A percentile compares a stretch with the other conserved stretches of the same genome.
Conservation (phyloP, 352 stramenopile genomes). For the Pythium myriotylum region DNA sequence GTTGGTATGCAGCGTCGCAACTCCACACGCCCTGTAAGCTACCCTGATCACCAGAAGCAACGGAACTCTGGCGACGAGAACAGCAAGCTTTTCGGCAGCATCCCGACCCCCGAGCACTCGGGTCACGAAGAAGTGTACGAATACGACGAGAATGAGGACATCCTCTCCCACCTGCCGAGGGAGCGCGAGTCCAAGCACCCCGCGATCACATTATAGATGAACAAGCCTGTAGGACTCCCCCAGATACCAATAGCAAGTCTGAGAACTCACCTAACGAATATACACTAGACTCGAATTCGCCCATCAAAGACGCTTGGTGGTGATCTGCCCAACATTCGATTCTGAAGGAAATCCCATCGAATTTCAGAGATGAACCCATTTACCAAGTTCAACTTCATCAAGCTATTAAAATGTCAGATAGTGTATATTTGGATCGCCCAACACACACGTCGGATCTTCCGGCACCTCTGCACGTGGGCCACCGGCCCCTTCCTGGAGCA, state of each 20-base stretch:
- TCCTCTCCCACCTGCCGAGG: neutral
- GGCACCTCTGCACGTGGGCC: slow-evolving; percentile 19
- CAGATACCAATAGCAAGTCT: neutral
- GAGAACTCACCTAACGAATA: neutral
- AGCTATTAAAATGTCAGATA: slow-evolving; percentile 9
- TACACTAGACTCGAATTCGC: neutral
- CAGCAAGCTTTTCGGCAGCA: slow-evolving; percentile 11
- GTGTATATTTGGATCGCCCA: neutral
- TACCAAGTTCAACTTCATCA: slow-evolving; percentile 5
- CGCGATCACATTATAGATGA: slow-evolving; percentile 18
- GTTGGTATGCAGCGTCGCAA: slow-evolving; percentile 5
- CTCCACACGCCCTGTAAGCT: neutral
- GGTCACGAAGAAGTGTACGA: slow-evolving; percentile 28
- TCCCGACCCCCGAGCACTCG: slow-evolving; percentile 10
- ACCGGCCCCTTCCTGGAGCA: neutral
- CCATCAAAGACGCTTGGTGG: too few species aligned
- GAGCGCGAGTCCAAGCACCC: slow-evolving; percentile 25
- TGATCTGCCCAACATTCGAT: neutral
- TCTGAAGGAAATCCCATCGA: neutral
- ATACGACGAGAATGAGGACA: slow-evolving; percentile 24
- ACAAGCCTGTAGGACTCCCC: neutral
- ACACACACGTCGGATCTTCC: slow-evolving; percentile 23
- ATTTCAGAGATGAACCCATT: neutral
- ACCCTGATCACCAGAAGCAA: slow-evolving; percentile 11
- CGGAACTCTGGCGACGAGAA: slow-evolving; percentile 20